These are phyloP conservation scores for Batkoa obscura DNA, from an alignment of 371 early-diverging fungal genomes.

Conservation along the genomic window DNA sequence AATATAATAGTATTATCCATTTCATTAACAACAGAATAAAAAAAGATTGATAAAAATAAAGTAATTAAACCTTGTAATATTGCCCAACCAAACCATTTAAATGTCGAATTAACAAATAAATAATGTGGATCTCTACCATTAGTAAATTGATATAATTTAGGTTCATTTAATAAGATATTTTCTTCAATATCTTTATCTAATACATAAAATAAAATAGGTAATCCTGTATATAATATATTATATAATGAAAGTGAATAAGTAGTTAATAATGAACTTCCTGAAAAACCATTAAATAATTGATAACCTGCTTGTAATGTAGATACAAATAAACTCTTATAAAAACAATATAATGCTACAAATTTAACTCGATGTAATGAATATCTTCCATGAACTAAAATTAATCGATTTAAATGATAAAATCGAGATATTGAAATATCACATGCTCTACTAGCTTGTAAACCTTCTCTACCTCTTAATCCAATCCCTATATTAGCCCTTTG, in stretches of 20 bases:
- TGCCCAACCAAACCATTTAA: slow-evolving; percentile 6
- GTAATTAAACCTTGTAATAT: background rate
- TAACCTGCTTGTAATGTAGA: slow-evolving; percentile 37
- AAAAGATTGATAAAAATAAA: background rate
- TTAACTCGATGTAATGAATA: slow-evolving; percentile 77
- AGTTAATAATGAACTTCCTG: slow-evolving; percentile 62
- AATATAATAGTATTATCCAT: background rate
- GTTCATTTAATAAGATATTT: background rate
- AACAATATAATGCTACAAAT: slow-evolving; percentile 76
- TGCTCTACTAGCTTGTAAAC: slow-evolving; percentile 74
- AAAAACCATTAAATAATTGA: slow-evolving; percentile 57
- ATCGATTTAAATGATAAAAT: slow-evolving; percentile 65
- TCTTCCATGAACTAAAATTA: slow-evolving; percentile 73
- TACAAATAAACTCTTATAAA: slow-evolving; percentile 82
- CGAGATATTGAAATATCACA: slow-evolving; percentile 77
- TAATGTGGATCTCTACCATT: slow-evolving; percentile 3
- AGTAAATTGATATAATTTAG: slow-evolving; percentile 2
- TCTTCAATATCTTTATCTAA: slow-evolving; percentile 7
- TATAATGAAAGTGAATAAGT: slow-evolving; percentile 58
- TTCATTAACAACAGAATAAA: too few relatives aligned
- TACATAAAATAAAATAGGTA: slow-evolving; percentile 42
- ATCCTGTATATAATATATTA: slow-evolving; percentile 58
- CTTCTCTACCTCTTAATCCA: slow-evolving; percentile 85
- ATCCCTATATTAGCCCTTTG: slow-evolving; percentile 90
- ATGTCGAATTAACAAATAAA: background rate